Evolutionary conservation across 169 alveolate genomes (phyloP).

Genomic region (Cryptosporidium xiaoi): DNA sequence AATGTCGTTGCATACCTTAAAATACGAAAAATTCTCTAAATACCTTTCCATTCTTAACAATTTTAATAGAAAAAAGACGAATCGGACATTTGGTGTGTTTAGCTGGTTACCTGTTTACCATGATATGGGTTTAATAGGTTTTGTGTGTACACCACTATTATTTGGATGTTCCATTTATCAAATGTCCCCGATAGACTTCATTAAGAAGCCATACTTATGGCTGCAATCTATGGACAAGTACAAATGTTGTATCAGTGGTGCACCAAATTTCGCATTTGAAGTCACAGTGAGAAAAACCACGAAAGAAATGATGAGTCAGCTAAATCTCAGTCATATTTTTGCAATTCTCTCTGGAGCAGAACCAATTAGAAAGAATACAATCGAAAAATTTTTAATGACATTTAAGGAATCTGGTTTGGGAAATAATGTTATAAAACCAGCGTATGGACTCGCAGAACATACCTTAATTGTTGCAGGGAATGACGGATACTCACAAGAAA

Average conservation of each 20-base stretch:
- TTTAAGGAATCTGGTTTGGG: conserved; percentile 28
- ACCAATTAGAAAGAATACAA: conserved; percentile 80
- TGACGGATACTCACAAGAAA: conserved; percentile 20
- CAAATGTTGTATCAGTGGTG: conserved; percentile 79
- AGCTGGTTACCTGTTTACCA: conserved; percentile 77
- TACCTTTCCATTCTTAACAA: conserved; percentile 33
- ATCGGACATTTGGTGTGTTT: conserved; percentile 25
- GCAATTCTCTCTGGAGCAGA: conserved; percentile 82
- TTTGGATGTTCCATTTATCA: conserved; percentile 79
- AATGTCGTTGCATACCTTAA: conserved; percentile 37
- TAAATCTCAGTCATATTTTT: conserved; percentile 77
- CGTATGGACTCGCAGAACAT: conserved; percentile 83
- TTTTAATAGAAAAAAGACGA: background rate
- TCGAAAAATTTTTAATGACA: conserved; percentile 75
- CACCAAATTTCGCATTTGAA: conserved; percentile 84
- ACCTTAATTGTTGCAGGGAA: conserved; percentile 81
- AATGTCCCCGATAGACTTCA: conserved; percentile 83
- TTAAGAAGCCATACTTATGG: conserved; percentile 81
- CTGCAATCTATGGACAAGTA: conserved; percentile 79
- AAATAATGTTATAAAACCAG: conserved; percentile 75
- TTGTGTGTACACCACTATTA: conserved; percentile 79
- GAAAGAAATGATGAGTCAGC: conserved; percentile 59
- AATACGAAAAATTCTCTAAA: conserved; percentile 16
- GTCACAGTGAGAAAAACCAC: conserved; percentile 80
- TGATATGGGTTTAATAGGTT: conserved; percentile 82